Evolutionary conservation across 139 green algal genomes (phyloP).

Genomic region (Dunaliella primolecta): DNA sequence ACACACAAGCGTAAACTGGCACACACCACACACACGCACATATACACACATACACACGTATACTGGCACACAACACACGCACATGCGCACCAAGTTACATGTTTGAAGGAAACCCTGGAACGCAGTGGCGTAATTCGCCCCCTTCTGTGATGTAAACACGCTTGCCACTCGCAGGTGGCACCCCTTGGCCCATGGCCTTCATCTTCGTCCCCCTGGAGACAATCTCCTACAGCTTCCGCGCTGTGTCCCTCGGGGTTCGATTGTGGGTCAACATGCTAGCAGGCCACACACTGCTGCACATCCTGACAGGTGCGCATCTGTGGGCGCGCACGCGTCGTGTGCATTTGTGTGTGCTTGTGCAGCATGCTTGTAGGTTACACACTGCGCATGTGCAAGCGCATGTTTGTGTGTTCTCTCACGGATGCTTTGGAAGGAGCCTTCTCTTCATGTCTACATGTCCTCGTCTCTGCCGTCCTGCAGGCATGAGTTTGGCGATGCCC

Average conservation of each 20-base stretch:
- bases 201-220: conserved; percentile 54
- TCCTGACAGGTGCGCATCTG: conserved; percentile 40
- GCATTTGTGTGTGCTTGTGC: too few species aligned
- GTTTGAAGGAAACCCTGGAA: too few species aligned
- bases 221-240: conserved; percentile 50
- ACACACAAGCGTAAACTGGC: background rate
- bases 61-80: background rate
- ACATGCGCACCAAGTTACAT: background rate
- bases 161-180: conserved; percentile 37
- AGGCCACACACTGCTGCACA: conserved; percentile 53
- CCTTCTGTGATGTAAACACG: too few species aligned
- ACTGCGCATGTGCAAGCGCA: background rate
- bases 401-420: too few species aligned
- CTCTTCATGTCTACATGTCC: too few species aligned
- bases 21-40: background rate
- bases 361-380: background rate
- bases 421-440: too few species aligned
- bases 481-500: conserved; percentile 46
- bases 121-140: too few species aligned
- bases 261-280: conserved; percentile 56
- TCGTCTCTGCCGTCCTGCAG: too few species aligned
- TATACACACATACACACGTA: background rate
- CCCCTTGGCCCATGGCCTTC: conserved; percentile 51
- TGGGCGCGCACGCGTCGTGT: too few species aligned
- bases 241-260: conserved; percentile 48